Conservation (phyloP, 768 basidiomycete genomes). For the Podaxis sp. region DNA sequence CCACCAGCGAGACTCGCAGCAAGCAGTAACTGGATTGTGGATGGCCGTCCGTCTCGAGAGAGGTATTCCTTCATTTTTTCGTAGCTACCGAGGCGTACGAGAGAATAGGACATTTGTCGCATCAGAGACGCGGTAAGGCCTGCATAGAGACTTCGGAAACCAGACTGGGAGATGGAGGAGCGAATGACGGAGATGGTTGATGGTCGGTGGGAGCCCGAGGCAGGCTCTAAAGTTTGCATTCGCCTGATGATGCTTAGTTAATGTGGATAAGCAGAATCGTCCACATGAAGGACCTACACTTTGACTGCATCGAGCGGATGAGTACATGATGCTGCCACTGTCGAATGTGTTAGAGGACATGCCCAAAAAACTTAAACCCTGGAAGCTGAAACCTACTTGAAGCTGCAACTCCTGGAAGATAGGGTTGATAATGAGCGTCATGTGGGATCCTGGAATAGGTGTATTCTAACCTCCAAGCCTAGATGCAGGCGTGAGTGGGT, state of each 20-base stretch:
- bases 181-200: slow-evolving; percentile 68
- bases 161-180: slow-evolving; percentile 62
- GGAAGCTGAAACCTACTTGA: slow-evolving; percentile 45
- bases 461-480: slow-evolving; percentile 64
- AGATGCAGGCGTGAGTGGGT: background rate
- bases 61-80: slow-evolving; percentile 70
- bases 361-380: background rate
- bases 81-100: slow-evolving; percentile 81
- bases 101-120: slow-evolving; percentile 90
- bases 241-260: slow-evolving; percentile 43
- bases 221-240: slow-evolving; percentile 70
- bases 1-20: slow-evolving; percentile 76
- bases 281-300: slow-evolving; percentile 51
- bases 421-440: slow-evolving; percentile 16
- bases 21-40: slow-evolving; percentile 52
- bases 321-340: slow-evolving; percentile 80
- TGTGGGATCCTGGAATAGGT: slow-evolving; percentile 1
- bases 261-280: background rate
- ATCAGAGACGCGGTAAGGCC: slow-evolving; percentile 82
- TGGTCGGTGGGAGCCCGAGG: slow-evolving; percentile 48
- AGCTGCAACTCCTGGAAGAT: slow-evolving; percentile 53
- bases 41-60: slow-evolving; percentile 50
- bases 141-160: slow-evolving; percentile 74
- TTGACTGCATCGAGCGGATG: slow-evolving; percentile 87
- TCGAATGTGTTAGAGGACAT: slow-evolving; percentile 13